A percentile compares a stretch with the other conserved stretches of the same genome.
These are phyloP conservation scores for Meyerozyma sp. DNA, from an alignment of 1,139 yeast species.

Conservation along the genomic window DNA sequence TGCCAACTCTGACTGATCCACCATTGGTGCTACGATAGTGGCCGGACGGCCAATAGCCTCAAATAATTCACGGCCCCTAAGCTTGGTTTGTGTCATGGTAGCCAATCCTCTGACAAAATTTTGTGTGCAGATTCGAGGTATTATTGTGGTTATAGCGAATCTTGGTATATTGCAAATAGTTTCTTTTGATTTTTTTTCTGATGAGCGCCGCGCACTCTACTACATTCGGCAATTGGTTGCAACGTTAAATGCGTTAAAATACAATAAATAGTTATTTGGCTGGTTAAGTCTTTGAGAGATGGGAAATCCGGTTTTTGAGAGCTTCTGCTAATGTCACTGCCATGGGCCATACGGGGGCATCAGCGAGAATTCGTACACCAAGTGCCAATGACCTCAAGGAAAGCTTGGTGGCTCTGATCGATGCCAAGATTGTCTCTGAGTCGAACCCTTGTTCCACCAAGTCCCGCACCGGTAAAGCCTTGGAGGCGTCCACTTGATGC, in stretches of 20 bases:
- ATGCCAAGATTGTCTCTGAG: conserved; percentile 31
- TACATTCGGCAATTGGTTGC: not conserved
- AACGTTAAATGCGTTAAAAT: not conserved
- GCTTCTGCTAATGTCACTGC: conserved; percentile 75
- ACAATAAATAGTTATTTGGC: not conserved
- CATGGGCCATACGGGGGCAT: conserved; percentile 81
- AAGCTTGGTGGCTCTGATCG: conserved; percentile 36
- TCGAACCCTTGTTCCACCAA: conserved; percentile 14
- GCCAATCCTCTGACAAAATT: not conserved
- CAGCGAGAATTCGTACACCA: conserved; percentile 70
- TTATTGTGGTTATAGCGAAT: not conserved
- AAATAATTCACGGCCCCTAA: conserved; percentile 63
- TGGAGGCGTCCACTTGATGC: conserved; percentile 15
- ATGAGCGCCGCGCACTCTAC: not conserved
- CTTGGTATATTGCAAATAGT: not conserved
- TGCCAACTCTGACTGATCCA: conserved; percentile 92
- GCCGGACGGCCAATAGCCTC: conserved; percentile 68
- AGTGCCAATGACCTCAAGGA: conserved; percentile 55
- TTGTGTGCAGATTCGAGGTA: not conserved
- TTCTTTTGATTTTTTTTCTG: not conserved
- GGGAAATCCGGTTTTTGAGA: conserved; percentile 58
- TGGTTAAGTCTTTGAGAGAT: conserved; percentile 3
- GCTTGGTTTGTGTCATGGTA: conserved; percentile 9
- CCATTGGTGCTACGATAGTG: conserved; percentile 97
- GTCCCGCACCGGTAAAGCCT: not conserved